Evolutionary conservation across 345 rosid species (phyloP).

Genomic region (Salix koriyanagi): DNA sequence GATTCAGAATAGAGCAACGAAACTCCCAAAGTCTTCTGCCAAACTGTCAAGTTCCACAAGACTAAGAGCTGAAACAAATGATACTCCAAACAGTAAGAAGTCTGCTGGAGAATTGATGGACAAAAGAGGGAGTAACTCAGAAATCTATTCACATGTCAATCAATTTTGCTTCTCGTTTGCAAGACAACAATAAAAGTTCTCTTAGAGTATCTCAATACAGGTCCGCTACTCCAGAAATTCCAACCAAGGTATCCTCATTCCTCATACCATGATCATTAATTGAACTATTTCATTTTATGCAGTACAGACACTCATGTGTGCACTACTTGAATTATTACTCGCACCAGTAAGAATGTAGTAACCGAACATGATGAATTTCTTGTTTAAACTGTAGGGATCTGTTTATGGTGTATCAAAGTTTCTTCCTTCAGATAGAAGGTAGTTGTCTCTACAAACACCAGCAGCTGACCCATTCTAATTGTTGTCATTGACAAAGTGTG

Average conservation of each 20-base stretch:
- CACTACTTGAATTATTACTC: neutral
- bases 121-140: slow-evolving; percentile 36
- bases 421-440: slow-evolving; percentile 58
- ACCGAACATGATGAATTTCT: slow-evolving; percentile 1
- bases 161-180: slow-evolving; percentile 33
- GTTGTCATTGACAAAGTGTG: neutral
- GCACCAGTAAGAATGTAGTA: neutral
- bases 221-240: slow-evolving; percentile 30
- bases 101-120: slow-evolving; percentile 15
- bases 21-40: slow-evolving; percentile 24
- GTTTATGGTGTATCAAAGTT: slow-evolving; percentile 29
- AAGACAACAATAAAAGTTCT: slow-evolving; percentile 33
- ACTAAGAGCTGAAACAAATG: slow-evolving; percentile 27
- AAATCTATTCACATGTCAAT: slow-evolving; percentile 46
- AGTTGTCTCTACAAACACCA: neutral
- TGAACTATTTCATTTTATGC: neutral
- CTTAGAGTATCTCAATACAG: slow-evolving; percentile 32
- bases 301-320: neutral
- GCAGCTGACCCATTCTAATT: slow-evolving; percentile 4
- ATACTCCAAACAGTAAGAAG: slow-evolving; percentile 20
- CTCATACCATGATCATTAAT: neutral
- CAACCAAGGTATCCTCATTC: slow-evolving; percentile 41
- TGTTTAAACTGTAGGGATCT: slow-evolving; percentile 44
- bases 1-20: slow-evolving; percentile 21
- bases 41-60: slow-evolving; percentile 28